Conservation (phyloP, 306 rosid species). For the Quercus rubra region DNA sequence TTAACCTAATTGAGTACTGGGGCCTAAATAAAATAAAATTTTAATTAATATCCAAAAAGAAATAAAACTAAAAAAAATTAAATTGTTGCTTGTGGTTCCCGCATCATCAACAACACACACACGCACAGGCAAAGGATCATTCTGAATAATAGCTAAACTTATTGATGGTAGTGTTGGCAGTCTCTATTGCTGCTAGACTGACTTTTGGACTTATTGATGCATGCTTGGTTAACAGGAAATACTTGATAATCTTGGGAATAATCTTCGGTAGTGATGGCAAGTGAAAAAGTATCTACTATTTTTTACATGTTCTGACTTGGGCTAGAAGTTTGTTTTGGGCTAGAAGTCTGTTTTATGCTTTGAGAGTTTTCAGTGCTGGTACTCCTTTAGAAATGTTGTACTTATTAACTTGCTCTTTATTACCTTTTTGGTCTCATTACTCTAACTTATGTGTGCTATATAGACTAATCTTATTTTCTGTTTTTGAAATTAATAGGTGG, state of each 20-base stretch:
- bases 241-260: background rate
- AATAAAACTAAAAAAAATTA: too few relatives aligned
- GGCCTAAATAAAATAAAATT: too few relatives aligned
- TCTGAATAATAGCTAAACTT: background rate
- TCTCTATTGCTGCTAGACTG: background rate
- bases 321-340: background rate
- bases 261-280: background rate
- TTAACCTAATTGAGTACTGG: too few relatives aligned
- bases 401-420: slow-evolving; percentile 2
- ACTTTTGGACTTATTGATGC: background rate
- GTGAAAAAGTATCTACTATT: background rate
- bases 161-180: background rate
- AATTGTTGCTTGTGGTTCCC: too few relatives aligned
- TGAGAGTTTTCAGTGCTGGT: background rate
- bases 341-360: background rate
- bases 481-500: slow-evolving; percentile 16
- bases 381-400: background rate
- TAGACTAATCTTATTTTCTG: background rate
- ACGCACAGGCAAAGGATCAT: background rate
- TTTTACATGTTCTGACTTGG: background rate
- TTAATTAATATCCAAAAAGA: too few relatives aligned
- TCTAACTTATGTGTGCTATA: background rate
- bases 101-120: background rate
- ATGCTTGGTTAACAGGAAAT: background rate
- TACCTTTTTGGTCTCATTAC: slow-evolving; percentile 8